phyloP scores from a whole-genome alignment of 495 filamentous ascomycete species.

The Penicillium pancosmium region DNA sequence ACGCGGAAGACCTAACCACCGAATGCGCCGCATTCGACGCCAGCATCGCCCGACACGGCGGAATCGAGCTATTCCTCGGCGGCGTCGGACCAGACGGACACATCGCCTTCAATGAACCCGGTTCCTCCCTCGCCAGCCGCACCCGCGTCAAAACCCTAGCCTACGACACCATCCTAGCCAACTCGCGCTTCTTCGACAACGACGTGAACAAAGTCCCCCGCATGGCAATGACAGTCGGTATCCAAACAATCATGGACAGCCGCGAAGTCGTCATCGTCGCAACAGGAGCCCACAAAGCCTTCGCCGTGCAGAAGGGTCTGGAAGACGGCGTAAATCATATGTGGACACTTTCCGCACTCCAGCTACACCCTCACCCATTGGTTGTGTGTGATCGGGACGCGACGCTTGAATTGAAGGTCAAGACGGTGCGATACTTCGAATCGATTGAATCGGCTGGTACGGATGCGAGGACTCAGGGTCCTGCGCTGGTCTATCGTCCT shows the following conservation, averaged over 20 bases:
- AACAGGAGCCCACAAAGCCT: constrained; percentile 76
- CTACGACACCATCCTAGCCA: constrained; percentile 84
- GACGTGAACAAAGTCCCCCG: constrained; percentile 73
- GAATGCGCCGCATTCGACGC: constrained; percentile 80
- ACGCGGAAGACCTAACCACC: constrained; percentile 71
- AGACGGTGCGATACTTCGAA: constrained; percentile 73
- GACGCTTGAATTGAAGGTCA: constrained; percentile 79
- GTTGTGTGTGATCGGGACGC: constrained; percentile 86
- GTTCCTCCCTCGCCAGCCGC: constrained; percentile 74
- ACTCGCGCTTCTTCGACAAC: constrained; percentile 79
- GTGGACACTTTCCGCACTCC: constrained; percentile 83
- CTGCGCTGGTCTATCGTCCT: constrained; percentile 46
- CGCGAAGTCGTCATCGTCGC: constrained; percentile 83
- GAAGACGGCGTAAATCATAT: constrained; percentile 86
- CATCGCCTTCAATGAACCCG: constrained; percentile 90
- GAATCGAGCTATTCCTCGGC: constrained; percentile 84
- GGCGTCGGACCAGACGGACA: constrained; percentile 87
- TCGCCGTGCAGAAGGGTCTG: constrained; percentile 79
- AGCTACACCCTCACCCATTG: constrained; percentile 78
- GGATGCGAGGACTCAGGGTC: constrained; percentile 60
- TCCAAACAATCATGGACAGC: constrained; percentile 83
- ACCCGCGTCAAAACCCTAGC: constrained; percentile 86
- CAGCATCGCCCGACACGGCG: constrained; percentile 72
- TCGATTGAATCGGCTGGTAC: constrained; percentile 66
- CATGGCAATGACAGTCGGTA: constrained; percentile 84